Evolutionary conservation across 345 rosid species (phyloP), one percentile per base, ranked within the genome.

Genomic region (Eucalyptus sideroxylon): DNA sequence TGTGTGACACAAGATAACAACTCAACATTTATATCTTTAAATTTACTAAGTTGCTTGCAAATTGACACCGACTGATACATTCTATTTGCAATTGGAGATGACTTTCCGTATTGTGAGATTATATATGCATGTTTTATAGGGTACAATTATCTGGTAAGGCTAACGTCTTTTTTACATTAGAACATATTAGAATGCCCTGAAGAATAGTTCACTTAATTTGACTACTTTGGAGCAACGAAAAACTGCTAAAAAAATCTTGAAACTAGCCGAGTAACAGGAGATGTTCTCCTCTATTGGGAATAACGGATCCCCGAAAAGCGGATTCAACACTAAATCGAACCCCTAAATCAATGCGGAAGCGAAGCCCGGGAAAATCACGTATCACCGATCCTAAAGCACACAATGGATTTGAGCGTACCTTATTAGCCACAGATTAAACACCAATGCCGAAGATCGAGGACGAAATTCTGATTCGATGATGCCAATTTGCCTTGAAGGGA

Each of bases 131-230:
- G 30, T 0, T 56, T 56, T 56, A 0, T 56, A 56, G 30, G 30
- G 30, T 56, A 56, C 0, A 56, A 0, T 1, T 0, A 56, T 24
- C 30, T 10, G 0, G 14, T 23, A 1, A 56, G 62, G 30, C 3
- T 24, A 24, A 24, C 30, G 30, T 56, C 62, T 0, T 56, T 56
- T 56, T 56, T 24, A 56, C 62, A 56, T 56, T 56, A 24, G 13
- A 56, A 56, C 62, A 23, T 0, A 1, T 56, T 23, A 56, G 14
- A 23, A 23, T 56, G 30, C 62, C 62, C 0, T 10, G 1, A 24
- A 56, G 27, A 56, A 23, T 56, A 56, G 4, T 9, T 56, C 6
- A 0, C 62, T 24, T 42, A 5, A 42, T 40, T 40, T 40, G 42
- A 40, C 42, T 40, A 40, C 42, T 4, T 56, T 23, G 27, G 62